Evolutionary conservation across 352 stramenopile species (phyloP).

Genomic region (Pseudoperonospora humuli): DNA sequence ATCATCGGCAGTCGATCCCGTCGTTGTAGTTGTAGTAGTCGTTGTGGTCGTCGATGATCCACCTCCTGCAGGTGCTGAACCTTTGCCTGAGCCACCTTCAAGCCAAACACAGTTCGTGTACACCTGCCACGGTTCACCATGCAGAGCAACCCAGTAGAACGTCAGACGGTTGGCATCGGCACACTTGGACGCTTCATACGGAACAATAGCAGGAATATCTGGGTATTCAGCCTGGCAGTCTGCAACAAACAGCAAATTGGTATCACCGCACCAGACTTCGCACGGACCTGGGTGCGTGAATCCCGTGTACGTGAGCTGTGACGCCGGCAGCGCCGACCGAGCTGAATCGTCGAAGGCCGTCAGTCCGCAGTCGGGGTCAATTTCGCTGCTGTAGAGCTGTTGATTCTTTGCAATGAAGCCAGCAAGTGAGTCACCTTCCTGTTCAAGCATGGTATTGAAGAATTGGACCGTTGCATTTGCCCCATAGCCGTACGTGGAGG

Average conservation of each 20-base stretch:
- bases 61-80: slow-evolving; percentile 10
- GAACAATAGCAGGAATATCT: slow-evolving; percentile 22
- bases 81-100: slow-evolving; percentile 19
- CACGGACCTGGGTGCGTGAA: slow-evolving; percentile 55
- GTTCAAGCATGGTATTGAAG: slow-evolving; percentile 29
- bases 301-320: slow-evolving; percentile 33
- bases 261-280: slow-evolving; percentile 54
- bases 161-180: slow-evolving; percentile 33
- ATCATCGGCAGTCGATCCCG: too few relatives aligned
- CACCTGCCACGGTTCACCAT: slow-evolving; percentile 48
- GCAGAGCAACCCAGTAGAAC: slow-evolving; percentile 51
- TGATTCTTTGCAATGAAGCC: slow-evolving; percentile 41
- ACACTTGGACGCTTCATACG: slow-evolving; percentile 40
- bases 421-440: slow-evolving; percentile 29
- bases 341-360: slow-evolving; percentile 32
- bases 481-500: slow-evolving; percentile 38
- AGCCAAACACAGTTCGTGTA: slow-evolving; percentile 43
- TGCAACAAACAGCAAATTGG: slow-evolving; percentile 36
- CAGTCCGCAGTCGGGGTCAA: slow-evolving; percentile 31
- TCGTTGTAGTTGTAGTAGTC: too few relatives aligned
- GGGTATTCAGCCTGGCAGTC: slow-evolving; percentile 42
- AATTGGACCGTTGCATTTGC: slow-evolving; percentile 26
- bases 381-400: slow-evolving; percentile 25
- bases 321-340: slow-evolving; percentile 28
- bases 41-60: slow-evolving; percentile 10